A percentile compares a stretch with the other conserved stretches of the same genome.
phyloP scores from a whole-genome alignment of 2,329 filamentous ascomycete genomes.

The Dactylonectria macrodidyma region DNA sequence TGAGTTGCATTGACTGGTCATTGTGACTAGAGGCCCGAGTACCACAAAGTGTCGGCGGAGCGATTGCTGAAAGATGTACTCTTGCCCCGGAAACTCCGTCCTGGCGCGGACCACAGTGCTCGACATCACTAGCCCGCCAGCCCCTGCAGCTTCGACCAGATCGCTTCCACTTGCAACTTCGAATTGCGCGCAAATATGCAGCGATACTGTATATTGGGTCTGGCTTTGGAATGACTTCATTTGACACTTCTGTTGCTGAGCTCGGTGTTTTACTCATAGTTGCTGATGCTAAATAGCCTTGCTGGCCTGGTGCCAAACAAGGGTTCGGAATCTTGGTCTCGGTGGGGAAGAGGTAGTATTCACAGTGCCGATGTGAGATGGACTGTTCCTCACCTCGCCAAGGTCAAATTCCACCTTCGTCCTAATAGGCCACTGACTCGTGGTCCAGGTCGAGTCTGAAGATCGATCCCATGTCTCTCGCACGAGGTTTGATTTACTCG shows the following conservation, averaged over 20 bases:
- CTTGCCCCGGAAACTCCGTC: slow-evolving; percentile 3
- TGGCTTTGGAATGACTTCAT: neutral
- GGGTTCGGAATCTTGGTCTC: neutral
- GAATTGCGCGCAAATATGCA: neutral
- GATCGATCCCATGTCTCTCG: slow-evolving; percentile 8
- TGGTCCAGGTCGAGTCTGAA: neutral
- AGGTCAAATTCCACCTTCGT: slow-evolving; percentile 8
- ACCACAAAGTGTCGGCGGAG: slow-evolving; percentile 9
- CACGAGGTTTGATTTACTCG: slow-evolving; percentile 17
- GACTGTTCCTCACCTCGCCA: slow-evolving; percentile 14
- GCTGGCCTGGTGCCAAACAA: neutral
- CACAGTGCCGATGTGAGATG: neutral
- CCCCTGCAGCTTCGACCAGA: neutral
- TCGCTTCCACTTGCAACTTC: neutral
- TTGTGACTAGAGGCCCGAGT: slow-evolving; percentile 10
- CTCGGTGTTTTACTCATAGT: neutral
- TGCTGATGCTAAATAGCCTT: neutral
- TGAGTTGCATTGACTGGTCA: slow-evolving; percentile 10
- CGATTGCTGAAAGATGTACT: slow-evolving; percentile 4
- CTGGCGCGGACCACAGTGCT: neutral
- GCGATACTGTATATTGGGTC: too few relatives aligned
- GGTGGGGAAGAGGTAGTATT: neutral
- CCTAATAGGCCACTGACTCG: slow-evolving; percentile 4
- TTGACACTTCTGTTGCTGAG: neutral
- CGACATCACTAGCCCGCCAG: neutral